Evolutionary conservation across 176 grass and related monocot genomes (phyloP), one percentile per base, ranked within the genome.

Genomic region (Juncus effusus): DNA sequence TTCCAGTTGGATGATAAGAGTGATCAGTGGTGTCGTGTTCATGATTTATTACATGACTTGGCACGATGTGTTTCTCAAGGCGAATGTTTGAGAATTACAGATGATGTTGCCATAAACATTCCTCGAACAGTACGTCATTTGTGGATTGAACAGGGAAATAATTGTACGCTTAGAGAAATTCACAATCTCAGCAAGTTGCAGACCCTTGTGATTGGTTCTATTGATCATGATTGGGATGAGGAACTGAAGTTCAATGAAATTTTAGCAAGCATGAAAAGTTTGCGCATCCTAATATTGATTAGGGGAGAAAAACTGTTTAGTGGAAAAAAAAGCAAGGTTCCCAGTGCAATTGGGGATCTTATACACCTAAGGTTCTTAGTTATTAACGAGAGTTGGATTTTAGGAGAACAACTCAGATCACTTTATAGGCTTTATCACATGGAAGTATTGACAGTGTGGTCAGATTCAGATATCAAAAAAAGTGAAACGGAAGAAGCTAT

Each of bases 41-140:
- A 78, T 61, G 76, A 38, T 63, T 13, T 67, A 58, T 16, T 74
- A 15, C 69, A 80, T 80, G 53, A 74, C 3, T 16, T 80, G 16
- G 69, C 68, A 60, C 12, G 38, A 38, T 66, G 13, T 67, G 15
- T 80, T 8, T 80, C 77, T 13, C 0, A 6, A 52, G 61, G 14
- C 35, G 77, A 80, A 38, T 80, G 69, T 53, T 59, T 40, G 54
- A 74, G 60, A 13, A 0, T 54, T 53, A 60, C 61, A 42, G 10
- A 51, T 60, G 52, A 51, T 42, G 15, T 7, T 7, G 9, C 3
- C 0, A 15, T 14, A 45, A 11, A 10, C 10, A 73, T 72, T 53
- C 47, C 57, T 11, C 38, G 6, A 15, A 78, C 35, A 6, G 19
- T 62, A 42, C 66, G 37, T 10, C 66, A 79, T 63, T 13, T 79